Base-by-base conservation (phyloP, 2,329 filamentous ascomycete species). In the Phaeosphaeria sp. region DNA sequence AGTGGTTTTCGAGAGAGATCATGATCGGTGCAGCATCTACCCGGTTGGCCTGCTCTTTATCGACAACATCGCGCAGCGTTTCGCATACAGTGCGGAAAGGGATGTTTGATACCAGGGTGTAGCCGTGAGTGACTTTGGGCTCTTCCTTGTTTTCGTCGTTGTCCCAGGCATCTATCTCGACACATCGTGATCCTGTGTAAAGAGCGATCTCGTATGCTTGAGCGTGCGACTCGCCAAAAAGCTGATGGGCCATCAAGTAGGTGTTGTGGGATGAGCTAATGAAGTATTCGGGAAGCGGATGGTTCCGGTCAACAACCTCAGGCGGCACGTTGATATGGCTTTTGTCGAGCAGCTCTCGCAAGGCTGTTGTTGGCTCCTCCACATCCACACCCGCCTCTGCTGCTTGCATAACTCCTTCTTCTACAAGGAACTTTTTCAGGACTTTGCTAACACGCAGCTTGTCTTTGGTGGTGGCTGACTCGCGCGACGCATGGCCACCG, bases 161-260 rank as follows among this genome's bases (percentile, higher is more conserved):
- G 66, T 91, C 88, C 89, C 89, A 91, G 1, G 87, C 89, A 68
- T 91, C 89, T 53, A 91, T 91, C 75, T 91, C 89, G 39, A 91
- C 88, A 65, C 89, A 91, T 6, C 89, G 81, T 1, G 87, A 87
- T 1, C 89, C 89, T 0, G 87, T 85, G 27, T 77, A 79, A 17
- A 91, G 78, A 0, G 87, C 86, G 6, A 81, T 86, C 66, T 87
- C 82, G 68, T 91, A 91, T 0, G 87, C 88, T 3, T 81, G 78
- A 7, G 87, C 86, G 2, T 84, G 86, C 1, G 87, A 89, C 21
- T 79, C 79, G 4, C 89, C 89, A 65, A 82, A 89, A 2, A 91
- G 83, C 76, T 91, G 89, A 72, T 91, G 87, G 0, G 88, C 89
- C 66, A 88, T 80, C 24, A 91, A 79, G 66, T 91, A 91, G 0